phyloP scores from a whole-genome alignment of 371 early-diverging fungal genomes.

The Nematocida homosporus region DNA sequence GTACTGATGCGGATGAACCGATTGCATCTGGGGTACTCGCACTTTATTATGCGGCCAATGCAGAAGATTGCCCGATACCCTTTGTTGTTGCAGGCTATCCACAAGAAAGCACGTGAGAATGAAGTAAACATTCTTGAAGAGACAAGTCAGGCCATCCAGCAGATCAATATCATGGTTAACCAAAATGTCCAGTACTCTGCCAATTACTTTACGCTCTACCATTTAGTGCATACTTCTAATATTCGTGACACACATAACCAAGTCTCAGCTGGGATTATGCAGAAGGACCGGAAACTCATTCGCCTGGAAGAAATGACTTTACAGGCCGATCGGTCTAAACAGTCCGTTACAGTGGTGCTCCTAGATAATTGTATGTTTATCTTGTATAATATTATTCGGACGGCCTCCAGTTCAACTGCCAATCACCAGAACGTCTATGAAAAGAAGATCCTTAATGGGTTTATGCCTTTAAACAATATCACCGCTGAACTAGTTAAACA shows the following conservation, averaged over 20 bases:
- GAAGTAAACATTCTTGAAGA: constrained; percentile 30
- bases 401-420: too few relatives aligned
- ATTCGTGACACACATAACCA: constrained; percentile 2
- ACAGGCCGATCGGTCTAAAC: neutral
- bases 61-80: constrained; percentile 65
- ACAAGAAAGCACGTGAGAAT: constrained; percentile 58
- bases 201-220: constrained; percentile 59
- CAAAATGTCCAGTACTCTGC: constrained; percentile 41
- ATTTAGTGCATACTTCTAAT: constrained; percentile 12
- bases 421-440: neutral
- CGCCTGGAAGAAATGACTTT: constrained; percentile 6
- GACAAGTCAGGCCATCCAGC: constrained; percentile 43
- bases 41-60: constrained; percentile 66
- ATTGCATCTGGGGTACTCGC: constrained; percentile 59
- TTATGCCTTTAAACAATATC: neutral
- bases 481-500: neutral
- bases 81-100: constrained; percentile 62
- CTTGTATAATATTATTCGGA: constrained; percentile 15
- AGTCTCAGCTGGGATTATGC: constrained; percentile 37
- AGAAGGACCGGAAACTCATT: constrained; percentile 41
- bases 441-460: neutral
- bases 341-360: constrained; percentile 25
- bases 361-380: constrained; percentile 46
- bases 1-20: constrained; percentile 56
- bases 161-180: constrained; percentile 55